Base-by-base conservation (phyloP, 2,329 filamentous ascomycete genomes). In the Parastagonospora avenae region DNA sequence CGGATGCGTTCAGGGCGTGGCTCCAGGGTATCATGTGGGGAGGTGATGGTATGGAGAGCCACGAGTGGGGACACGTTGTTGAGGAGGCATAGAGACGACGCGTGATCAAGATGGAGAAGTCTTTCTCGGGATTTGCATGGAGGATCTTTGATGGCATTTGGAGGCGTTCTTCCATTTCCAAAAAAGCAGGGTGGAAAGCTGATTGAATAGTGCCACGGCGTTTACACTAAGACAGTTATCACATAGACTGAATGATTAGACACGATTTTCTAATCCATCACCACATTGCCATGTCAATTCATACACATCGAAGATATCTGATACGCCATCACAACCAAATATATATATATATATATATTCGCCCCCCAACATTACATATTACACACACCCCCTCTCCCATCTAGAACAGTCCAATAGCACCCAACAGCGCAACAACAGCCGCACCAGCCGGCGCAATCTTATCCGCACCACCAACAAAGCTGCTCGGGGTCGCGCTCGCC, bases 1-100 rank as follows among this genome's bases (percentile, higher is more conserved):
- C 79, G 1, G 64, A 62, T 31, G 48, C 66, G 31, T 65, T 81
- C 52, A 78, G 78, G 67, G 63, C 54, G n/a, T 80, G 77, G 76
- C 60, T 81, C 62, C 72, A 68, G 52, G 73, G 75, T 36, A 80
- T 81, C 59, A 80, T 80, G 78, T 80, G 78, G 65, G 78, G 78
- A 7, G 71, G 71, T 33, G 73, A 75, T 50, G 60, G 67, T 19
- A 72, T 73, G 54, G 73, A 76, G 61, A 50, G 63, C 36, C 76
- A 80, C 62, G 74, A 77, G 59, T 81, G 79, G 79, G 78, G 77
- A 12, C 56, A 74, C 52, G 66, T 79, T 12, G 66, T 80, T 37
- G 68, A 77, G 29, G 75, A 79, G 60, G 59, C 68, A 53, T 35
- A 35, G 31, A 36, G 29, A 4, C 1, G n/a, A n/a, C n/a, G n/a